Conservation (phyloP, 257 asterid species). For the Nicotiana tabacum region DNA sequence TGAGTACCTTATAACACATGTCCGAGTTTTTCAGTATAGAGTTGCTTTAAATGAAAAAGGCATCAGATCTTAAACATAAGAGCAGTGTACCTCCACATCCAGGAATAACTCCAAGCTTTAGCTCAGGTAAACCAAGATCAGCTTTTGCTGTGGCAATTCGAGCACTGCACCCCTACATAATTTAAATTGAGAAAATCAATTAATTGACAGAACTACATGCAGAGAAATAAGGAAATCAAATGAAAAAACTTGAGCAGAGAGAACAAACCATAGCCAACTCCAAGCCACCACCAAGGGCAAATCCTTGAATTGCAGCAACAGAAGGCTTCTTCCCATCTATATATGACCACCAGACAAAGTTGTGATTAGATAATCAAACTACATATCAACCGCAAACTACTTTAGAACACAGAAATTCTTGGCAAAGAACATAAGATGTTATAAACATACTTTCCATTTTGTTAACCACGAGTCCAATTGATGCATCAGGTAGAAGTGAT, state of each 20-base stretch:
- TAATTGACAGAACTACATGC: no score
- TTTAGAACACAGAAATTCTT: background rate
- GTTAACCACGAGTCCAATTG: constrained; percentile 36
- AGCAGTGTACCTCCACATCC: constrained; percentile 52
- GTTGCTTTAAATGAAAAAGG: background rate
- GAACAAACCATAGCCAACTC: constrained; percentile 60
- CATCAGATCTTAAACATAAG: background rate
- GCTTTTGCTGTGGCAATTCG: constrained; percentile 51
- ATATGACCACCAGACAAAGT: background rate
- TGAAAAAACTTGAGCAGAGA: constrained; percentile 1
- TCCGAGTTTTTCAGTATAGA: background rate
- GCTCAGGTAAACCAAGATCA: constrained; percentile 59
- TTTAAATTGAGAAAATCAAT: background rate
- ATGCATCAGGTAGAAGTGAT: background rate
- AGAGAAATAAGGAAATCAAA: background rate
- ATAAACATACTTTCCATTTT: constrained; percentile 41
- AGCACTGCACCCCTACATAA: constrained; percentile 54
- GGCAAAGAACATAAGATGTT: background rate
- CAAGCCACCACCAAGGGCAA: constrained; percentile 63
- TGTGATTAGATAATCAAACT: background rate
- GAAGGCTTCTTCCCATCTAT: constrained; percentile 51
- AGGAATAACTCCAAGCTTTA: constrained; percentile 55
- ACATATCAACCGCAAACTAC: background rate
- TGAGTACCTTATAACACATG: constrained; percentile 41
- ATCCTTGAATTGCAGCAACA: constrained; percentile 67